Evolutionary conservation across 768 basidiomycete genomes (phyloP), one percentile per base, ranked within the genome.

Genomic region (Lyophyllum shimeji): DNA sequence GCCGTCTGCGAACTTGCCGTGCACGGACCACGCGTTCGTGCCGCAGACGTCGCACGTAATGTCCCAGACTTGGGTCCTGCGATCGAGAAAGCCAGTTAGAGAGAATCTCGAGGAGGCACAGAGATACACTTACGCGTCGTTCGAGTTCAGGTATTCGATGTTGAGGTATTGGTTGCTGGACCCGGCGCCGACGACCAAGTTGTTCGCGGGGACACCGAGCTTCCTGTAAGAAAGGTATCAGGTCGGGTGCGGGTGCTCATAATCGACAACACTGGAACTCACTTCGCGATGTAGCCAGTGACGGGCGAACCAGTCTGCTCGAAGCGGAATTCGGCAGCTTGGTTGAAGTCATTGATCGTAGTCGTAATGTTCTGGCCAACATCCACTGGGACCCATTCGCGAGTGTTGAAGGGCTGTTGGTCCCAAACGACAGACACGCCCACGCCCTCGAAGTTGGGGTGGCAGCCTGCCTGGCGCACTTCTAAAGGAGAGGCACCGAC

Each of bases 381-480:
- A 40, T 24, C 52, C 2, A 40, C 42, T 21, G 57, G 57, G 17
- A 48, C 40, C 52, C 52, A 58, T 58, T 58, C 52, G n/a, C 57
- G 51, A 29, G 21, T 49, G 18, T 7, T 45, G 42, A 49, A 58
- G 3, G 57, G 46, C 23, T 11, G 23, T 31, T 58, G 57, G 21
- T 53, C 43, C 57, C 57, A 58, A 9, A 58, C 46, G 17, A 58
- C 57, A 1, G 57, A 49, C 1, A 58, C 57, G 13, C 57, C 57
- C 12, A 58, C 52, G 8, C 57, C 57, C 33, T 53, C 47, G n/a
- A 58, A 58, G 18, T 53, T 58, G 20, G 57, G 57, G 20, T 58
- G 52, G 17, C 57, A 58, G 21, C 52, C 47, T 12, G 47, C 17
- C 27, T 52, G 50, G 27, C 57, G 57, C 7, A 42, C 15, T 17